These are phyloP conservation scores for Pichia gijzeniarum DNA, from an alignment of 805 yeast genomes.

Conservation along the genomic window DNA sequence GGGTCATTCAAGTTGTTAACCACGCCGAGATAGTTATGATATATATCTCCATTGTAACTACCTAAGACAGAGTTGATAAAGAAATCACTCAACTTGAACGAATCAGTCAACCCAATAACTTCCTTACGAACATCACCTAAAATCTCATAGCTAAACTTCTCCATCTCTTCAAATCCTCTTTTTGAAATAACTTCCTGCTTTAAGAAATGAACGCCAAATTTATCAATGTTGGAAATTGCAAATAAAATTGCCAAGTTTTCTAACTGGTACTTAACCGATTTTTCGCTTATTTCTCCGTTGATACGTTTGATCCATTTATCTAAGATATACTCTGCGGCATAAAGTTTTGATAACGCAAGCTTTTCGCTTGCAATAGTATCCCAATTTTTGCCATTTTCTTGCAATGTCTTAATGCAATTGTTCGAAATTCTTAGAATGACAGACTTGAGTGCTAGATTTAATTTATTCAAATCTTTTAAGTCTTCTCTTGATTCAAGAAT, in stretches of 20 bases:
- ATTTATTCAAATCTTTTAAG: slow-evolving; percentile 26
- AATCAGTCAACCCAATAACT: slow-evolving; percentile 74
- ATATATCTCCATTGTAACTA: slow-evolving; percentile 72
- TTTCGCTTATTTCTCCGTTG: slow-evolving; percentile 6
- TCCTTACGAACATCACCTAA: slow-evolving; percentile 53
- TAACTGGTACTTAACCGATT: slow-evolving; percentile 41
- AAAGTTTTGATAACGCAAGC: slow-evolving; percentile 42
- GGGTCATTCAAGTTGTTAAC: slow-evolving; percentile 48
- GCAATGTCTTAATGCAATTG: slow-evolving; percentile 29
- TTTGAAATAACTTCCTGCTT: slow-evolving; percentile 53
- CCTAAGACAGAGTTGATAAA: slow-evolving; percentile 82
- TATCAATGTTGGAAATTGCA: slow-evolving; percentile 60
- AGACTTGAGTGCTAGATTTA: slow-evolving; percentile 35
- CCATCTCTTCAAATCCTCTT: slow-evolving; percentile 36
- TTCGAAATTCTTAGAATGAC: slow-evolving; percentile 35
- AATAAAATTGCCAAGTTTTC: slow-evolving; percentile 53
- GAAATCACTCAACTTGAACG: slow-evolving; percentile 76
- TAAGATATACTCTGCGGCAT: slow-evolving; percentile 45
- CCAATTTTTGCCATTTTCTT: slow-evolving; percentile 34
- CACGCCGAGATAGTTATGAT: slow-evolving; percentile 62
- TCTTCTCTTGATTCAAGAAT: slow-evolving; percentile 26
- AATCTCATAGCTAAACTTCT: slow-evolving; percentile 38
- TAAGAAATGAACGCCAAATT: slow-evolving; percentile 65
- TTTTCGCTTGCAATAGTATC: slow-evolving; percentile 43
- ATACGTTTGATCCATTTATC: slow-evolving; percentile 27